Conservation (phyloP, 2,329 filamentous ascomycete species). For the Botrytis hyacinthi region DNA sequence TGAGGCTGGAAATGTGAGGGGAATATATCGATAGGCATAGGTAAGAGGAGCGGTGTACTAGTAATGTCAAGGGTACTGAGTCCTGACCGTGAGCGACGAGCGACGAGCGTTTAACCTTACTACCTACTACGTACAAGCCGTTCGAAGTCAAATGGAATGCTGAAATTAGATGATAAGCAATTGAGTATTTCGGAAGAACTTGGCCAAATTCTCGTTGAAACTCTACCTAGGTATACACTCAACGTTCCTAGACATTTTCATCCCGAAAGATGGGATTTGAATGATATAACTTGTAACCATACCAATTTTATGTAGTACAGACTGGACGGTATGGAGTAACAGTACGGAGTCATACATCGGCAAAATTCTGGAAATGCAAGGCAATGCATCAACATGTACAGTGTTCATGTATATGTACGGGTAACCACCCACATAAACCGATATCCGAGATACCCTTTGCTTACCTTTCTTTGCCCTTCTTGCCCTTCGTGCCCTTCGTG, state of each 20-base stretch:
- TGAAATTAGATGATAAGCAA: constrained; percentile 7
- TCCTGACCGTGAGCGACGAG: constrained; percentile 8
- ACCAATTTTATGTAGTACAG: not conserved
- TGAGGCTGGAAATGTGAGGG: constrained; percentile 16
- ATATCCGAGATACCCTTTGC: constrained; percentile 11
- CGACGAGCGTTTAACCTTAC: not conserved
- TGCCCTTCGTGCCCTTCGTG: not conserved
- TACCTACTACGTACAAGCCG: not conserved
- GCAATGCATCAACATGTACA: constrained; percentile 3
- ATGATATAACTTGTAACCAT: not conserved
- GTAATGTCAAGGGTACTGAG: constrained; percentile 6
- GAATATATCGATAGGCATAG: not conserved
- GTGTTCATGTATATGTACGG: constrained; percentile 9
- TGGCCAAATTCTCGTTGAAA: not conserved
- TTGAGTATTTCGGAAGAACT: not conserved
- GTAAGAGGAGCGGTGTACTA: constrained; percentile 18
- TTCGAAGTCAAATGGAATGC: not conserved
- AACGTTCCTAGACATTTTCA: not conserved
- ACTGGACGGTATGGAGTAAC: not conserved
- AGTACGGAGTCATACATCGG: not conserved
- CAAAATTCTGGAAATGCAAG: constrained; percentile 15
- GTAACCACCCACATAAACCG: not conserved
- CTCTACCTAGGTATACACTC: not conserved
- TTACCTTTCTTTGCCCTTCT: not conserved
- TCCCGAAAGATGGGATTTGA: constrained; percentile 6